Evolutionary conservation across 2,329 filamentous ascomycete genomes (phyloP).

Genomic region (Nothopassalora personata): DNA sequence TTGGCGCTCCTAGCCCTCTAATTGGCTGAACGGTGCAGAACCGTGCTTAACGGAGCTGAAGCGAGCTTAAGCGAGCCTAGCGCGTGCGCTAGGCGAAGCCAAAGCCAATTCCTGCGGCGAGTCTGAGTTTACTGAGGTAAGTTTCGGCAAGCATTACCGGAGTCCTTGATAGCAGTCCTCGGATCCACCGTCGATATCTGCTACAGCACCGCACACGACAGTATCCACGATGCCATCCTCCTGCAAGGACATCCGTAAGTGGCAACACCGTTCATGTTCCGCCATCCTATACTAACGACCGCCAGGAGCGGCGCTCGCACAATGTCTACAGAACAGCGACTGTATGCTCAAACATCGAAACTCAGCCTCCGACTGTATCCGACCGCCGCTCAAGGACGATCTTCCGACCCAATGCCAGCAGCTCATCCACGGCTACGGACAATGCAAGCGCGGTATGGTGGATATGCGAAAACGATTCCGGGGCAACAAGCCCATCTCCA

Average conservation of each 20-base stretch:
- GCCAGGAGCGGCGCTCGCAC: slow-evolving; percentile 79
- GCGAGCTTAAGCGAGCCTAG: too few relatives aligned
- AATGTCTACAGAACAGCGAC: slow-evolving; percentile 93
- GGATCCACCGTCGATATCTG: neutral
- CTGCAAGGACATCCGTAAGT: slow-evolving; percentile 90
- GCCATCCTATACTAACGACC: neutral
- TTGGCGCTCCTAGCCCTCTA: too few relatives aligned
- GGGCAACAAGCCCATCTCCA: slow-evolving; percentile 79
- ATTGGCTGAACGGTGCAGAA: too few relatives aligned
- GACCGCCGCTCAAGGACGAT: slow-evolving; percentile 70
- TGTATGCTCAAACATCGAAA: slow-evolving; percentile 92
- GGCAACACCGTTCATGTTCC: neutral
- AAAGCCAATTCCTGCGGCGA: too few relatives aligned
- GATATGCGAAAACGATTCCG: slow-evolving; percentile 99
- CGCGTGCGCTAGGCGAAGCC: too few relatives aligned
- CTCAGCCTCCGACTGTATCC: slow-evolving; percentile 80
- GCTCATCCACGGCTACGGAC: slow-evolving; percentile 84
- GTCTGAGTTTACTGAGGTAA: too few relatives aligned
- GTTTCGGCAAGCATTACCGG: too few relatives aligned
- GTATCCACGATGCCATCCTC: slow-evolving; percentile 71
- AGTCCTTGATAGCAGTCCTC: neutral
- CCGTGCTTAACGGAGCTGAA: too few relatives aligned
- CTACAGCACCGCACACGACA: neutral
- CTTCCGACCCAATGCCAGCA: slow-evolving; percentile 87
- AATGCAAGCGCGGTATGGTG: slow-evolving; percentile 93